A percentile compares a stretch with the other conserved stretches of the same genome.
Conservation (phyloP, 2,329 filamentous ascomycete species). For the Claviceps lovelessii region DNA sequence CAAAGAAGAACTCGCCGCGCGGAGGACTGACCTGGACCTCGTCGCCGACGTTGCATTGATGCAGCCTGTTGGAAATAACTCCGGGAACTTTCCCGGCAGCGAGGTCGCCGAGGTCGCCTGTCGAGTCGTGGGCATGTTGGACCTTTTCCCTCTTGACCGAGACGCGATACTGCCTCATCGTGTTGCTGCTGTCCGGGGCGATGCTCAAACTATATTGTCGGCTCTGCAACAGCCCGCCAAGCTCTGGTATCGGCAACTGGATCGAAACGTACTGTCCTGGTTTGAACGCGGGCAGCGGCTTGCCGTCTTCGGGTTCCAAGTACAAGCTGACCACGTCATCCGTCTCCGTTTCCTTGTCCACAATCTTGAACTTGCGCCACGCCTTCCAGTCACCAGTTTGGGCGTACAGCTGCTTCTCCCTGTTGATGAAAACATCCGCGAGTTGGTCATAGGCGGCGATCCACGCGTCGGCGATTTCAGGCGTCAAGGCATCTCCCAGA, state of each 20-base stretch:
- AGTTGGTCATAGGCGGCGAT: constrained; percentile 55
- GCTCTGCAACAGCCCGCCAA: constrained; percentile 48
- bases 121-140: constrained; percentile 9
- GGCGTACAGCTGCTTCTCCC: constrained; percentile 49
- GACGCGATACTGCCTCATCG: constrained; percentile 51
- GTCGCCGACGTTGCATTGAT: constrained; percentile 36
- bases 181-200: constrained; percentile 27
- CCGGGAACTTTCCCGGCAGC: constrained; percentile 25
- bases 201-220: constrained; percentile 65
- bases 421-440: constrained; percentile 54
- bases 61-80: constrained; percentile 38
- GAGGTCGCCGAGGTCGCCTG: constrained; percentile 23
- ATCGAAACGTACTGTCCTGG: constrained; percentile 65
- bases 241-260: constrained; percentile 43
- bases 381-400: constrained; percentile 27
- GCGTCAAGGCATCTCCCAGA: constrained; percentile 52
- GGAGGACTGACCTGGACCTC: constrained; percentile 41
- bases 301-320: constrained; percentile 45
- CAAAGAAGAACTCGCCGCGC: constrained; percentile 47
- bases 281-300: constrained; percentile 41
- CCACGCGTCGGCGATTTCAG: constrained; percentile 57
- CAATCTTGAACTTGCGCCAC: constrained; percentile 42
- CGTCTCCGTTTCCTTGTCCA: constrained; percentile 46
- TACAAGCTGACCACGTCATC: constrained; percentile 53
- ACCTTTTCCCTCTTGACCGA: constrained; percentile 52